Evolutionary conservation across 2,329 filamentous ascomycete species (phyloP), one percentile per base, ranked within the genome.

Genomic region (Lasiodiplodia theobromae): DNA sequence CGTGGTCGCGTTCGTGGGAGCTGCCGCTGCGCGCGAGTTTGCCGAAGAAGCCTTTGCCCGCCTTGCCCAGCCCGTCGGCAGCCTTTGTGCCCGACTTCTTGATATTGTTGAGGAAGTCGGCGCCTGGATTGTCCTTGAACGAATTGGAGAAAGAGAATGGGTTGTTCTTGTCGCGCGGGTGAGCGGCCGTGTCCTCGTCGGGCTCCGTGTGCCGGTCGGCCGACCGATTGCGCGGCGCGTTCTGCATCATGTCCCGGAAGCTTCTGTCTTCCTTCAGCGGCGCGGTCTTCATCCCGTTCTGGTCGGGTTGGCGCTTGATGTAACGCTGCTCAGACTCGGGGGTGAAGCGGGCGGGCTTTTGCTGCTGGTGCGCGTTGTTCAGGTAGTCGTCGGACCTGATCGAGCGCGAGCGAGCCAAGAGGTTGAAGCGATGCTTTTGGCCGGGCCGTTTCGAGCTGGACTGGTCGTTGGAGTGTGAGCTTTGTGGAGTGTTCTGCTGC

Each of bases 1-100:
- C 37, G n/a, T 74, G 72, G 70, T 92, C 89, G 71, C 81, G 91
- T 76, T 89, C 92, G 73, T 89, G 88, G 72, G 89, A 92, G 76
- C 91, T 92, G 56, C 86, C 86, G 74, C 89, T 91, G 67, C 92
- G 87, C 23, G 86, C 86, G 72, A 90, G 86, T 79, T 96, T 96
- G 69, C 92, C 92, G 75, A 97, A 94, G 64, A 96, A 85, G 11
- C 91, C 91, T 76, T 94, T 95, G 72, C 92, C 91, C 70, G 95
- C 88, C 28, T 68, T 68, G 74, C 93, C 93, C 68, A 89, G 78
- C 51, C 86, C 85, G 71, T 93, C 92, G 25, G 92, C 92, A 67
- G 92, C 91, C 73, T 90, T 91, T 63, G 87, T 91, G 21, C 90
- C 90, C 5, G 90, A 89, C 73, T 86, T 90, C 72, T 91, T 92